Evolutionary conservation across 108 stramenopile genomes (phyloP), one percentile per base, ranked within the genome.

Genomic region (Aureococcus anophagefferens): DNA sequence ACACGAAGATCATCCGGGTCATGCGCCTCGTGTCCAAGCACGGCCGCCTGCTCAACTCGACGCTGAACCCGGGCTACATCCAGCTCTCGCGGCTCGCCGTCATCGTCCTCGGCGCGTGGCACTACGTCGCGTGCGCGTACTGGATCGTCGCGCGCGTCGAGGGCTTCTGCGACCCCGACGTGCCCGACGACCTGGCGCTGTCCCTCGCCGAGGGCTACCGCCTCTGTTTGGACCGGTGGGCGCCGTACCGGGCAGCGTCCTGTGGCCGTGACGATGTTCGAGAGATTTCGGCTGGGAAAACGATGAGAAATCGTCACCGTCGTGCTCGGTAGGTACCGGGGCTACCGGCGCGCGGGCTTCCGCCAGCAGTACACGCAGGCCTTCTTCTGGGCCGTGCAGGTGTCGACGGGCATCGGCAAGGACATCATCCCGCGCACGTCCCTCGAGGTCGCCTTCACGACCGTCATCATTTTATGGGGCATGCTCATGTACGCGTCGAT

Each of bases 311-410:
- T n/a, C n/a, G n/a, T n/a, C n/a, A n/a, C n/a, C n/a, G n/a, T n/a
- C n/a, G n/a, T n/a, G n/a, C n/a, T n/a, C n/a, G n/a, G n/a, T n/a
- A n/a, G n/a, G n/a, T n/a, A n/a, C n/a, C n/a, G n/a, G n/a, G n/a
- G n/a, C n/a, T n/a, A n/a, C n/a, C n/a, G n/a, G n/a, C n/a, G n/a
- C n/a, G n/a, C n/a, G n/a, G n/a, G n/a, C n/a, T n/a, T n/a, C 32
- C 14, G 31, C 31, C 5, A 32, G 32, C 30, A 65, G 64, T 65
- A 65, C 18, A 17, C 14, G 14, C 64, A 65, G 31, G 64, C 64
- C 9, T 5, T 65, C 15, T 65, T 65, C 64, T 65, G 64, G 64
- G 64, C 64, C 64, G 64, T 65, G 4, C 32, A 65, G 64, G 64
- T 65, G 21, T 33, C 64, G 32, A 65, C 64, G 4, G 64, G 64